Evolutionary conservation across 345 rosid genomes (phyloP).

Genomic region (Lumnitzera littorea): DNA sequence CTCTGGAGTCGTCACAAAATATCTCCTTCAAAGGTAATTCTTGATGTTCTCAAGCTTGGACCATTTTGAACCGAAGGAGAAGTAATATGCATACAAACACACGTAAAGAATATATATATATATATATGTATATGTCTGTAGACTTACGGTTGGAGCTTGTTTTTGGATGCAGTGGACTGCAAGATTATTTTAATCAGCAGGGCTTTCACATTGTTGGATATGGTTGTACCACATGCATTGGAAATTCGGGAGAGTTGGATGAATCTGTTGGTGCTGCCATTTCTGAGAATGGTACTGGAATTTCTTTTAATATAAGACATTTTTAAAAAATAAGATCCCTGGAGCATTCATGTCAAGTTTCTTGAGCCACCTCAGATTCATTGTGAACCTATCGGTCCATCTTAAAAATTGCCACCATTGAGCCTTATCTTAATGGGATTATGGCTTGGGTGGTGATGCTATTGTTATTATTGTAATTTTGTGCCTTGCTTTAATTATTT

Average conservation of each 20-base stretch:
- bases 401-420: too few species aligned
- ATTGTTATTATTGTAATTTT: too few species aligned
- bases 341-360: too few species aligned
- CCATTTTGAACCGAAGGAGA: neutral
- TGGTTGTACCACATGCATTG: constrained; percentile 83
- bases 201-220: constrained; percentile 75
- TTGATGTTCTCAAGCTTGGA: neutral
- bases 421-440: too few species aligned
- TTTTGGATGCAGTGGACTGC: constrained; percentile 51
- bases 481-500: neutral
- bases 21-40: constrained; percentile 51
- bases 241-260: constrained; percentile 68
- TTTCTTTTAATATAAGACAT: neutral
- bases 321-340: too few species aligned
- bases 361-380: too few species aligned
- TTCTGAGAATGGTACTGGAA: constrained; percentile 47
- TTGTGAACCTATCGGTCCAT: too few species aligned
- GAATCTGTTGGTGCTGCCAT: constrained; percentile 58
- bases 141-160: neutral
- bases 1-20: constrained; percentile 69
- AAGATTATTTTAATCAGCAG: constrained; percentile 45
- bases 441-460: too few species aligned
- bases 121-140: neutral
- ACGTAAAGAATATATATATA: too few species aligned
- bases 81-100: neutral